Conservation (phyloP, 192 early-diverging fungal species). For the Haplosporangium gracile region DNA sequence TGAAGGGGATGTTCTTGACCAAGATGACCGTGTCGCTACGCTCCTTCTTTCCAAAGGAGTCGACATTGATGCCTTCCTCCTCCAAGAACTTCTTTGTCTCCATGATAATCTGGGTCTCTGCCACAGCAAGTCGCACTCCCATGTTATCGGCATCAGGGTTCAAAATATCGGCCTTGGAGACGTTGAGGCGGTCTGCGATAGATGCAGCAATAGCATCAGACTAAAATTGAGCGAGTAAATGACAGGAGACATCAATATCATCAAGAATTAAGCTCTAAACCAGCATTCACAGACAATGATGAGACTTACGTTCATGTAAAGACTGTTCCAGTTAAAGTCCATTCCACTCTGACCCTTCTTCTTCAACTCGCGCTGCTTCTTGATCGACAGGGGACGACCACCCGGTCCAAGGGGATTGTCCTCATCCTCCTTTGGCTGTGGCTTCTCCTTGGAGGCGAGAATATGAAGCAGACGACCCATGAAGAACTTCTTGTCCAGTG, state of each 20-base stretch:
- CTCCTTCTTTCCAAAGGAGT: slow-evolving; percentile 82
- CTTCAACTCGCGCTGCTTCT: slow-evolving; percentile 87
- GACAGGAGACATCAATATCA: not conserved
- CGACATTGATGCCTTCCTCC: slow-evolving; percentile 75
- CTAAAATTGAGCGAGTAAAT: slow-evolving; percentile 33
- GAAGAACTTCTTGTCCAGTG: slow-evolving; percentile 88
- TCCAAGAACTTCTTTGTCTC: slow-evolving; percentile 96
- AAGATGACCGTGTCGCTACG: slow-evolving; percentile 92
- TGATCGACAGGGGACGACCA: slow-evolving; percentile 74
- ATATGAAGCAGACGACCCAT: slow-evolving; percentile 94
- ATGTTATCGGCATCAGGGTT: slow-evolving; percentile 89
- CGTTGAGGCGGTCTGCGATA: slow-evolving; percentile 92
- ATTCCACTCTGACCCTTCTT: slow-evolving; percentile 80
- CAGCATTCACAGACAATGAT: not conserved
- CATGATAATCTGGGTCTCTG: slow-evolving; percentile 96
- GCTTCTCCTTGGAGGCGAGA: slow-evolving; percentile 90
- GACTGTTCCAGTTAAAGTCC: slow-evolving; percentile 96
- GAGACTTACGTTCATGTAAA: slow-evolving; percentile 91
- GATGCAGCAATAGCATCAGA: slow-evolving; percentile 95
- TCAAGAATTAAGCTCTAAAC: not conserved
- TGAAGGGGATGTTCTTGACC: slow-evolving; percentile 95
- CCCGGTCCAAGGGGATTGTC: slow-evolving; percentile 58
- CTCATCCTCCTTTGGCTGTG: slow-evolving; percentile 70
- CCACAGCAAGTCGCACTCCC: slow-evolving; percentile 94
- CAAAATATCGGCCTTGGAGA: slow-evolving; percentile 93